These are phyloP conservation scores for Eutrema yunnanense DNA, from an alignment of 345 rosid species.

Conservation along the genomic window DNA sequence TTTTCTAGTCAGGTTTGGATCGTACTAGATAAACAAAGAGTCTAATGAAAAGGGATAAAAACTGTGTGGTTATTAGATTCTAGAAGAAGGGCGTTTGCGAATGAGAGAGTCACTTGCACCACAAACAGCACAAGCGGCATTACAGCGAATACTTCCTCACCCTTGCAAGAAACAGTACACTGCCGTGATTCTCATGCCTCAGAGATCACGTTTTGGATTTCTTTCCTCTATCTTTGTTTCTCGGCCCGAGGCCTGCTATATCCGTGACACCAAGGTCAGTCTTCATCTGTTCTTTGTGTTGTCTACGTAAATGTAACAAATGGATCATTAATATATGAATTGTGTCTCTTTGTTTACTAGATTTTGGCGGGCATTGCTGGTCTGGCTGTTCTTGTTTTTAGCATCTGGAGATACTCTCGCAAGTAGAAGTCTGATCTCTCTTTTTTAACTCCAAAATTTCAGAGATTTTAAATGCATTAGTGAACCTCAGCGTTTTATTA, in stretches of 20 bases:
- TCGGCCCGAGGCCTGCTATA: conserved; percentile 7
- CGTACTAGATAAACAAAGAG: not conserved
- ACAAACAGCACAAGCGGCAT: conserved; percentile 45
- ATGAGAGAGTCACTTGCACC: conserved; percentile 61
- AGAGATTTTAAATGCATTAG: not conserved
- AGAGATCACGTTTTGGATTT: conserved; percentile 40
- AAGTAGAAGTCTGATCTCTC: conserved; percentile 18
- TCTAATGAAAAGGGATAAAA: not conserved
- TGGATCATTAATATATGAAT: not conserved
- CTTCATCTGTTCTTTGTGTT: not conserved
- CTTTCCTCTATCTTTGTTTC: conserved; percentile 40
- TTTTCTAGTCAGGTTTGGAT: not conserved
- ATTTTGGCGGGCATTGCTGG: conserved; percentile 57
- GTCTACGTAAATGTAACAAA: not conserved
- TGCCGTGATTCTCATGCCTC: conserved; percentile 77
- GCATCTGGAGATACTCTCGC: conserved; percentile 64
- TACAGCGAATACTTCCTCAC: conserved; percentile 62
- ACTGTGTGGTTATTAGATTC: conserved; percentile 38
- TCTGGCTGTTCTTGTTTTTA: conserved; percentile 41
- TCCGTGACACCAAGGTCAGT: conserved; percentile 64
- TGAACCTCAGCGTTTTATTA: conserved; percentile 23
- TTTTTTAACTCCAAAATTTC: not conserved
- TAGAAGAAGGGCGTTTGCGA: conserved; percentile 65
- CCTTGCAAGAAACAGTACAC: conserved; percentile 80
- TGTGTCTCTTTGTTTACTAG: conserved; percentile 36